Evolutionary conservation across 768 basidiomycete species (phyloP), one percentile per base, ranked within the genome.

Genomic region (Exidia glandulosa): DNA sequence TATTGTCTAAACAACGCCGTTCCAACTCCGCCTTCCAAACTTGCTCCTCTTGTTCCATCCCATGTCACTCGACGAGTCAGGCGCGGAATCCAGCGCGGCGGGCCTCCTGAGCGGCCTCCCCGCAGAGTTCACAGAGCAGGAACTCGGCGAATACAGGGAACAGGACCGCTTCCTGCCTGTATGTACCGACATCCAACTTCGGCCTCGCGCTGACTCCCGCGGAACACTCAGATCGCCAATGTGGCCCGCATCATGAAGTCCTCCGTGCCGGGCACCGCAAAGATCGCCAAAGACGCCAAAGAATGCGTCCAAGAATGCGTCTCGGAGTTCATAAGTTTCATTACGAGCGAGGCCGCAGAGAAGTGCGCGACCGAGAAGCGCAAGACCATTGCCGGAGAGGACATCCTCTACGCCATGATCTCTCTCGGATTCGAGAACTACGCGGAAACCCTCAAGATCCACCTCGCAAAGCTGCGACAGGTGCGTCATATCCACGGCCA

Each of bases 301-400:
- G 95, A 98, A 74, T 94, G 91, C 73, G 92, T 97, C 47, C 95
- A 98, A 71, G 95, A 97, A 74, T 96, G 94, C 73, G 92, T 96
- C 59, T 93, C 90, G 47, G 95, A 98, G 75, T 98, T 96, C 78
- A 97, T 98, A 72, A 86, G 85, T 66, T 98, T 98, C 80, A 93
- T 98, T 75, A 96, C 94, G 31, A 90, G 87, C 48, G 95, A 98
- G 72, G 95, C 95, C 3, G 92, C 91, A 16, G 95, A 97, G 73
- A 92, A 92, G 68, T 94, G 93, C 65, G 82, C 88, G 69, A 77
- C 88, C 65, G 94, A 97, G 77, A 98, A 98, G 74, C 81, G 95
- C 63, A 98, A 98, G 78, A 98, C 95, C 61, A 94, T 97, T 48
- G 94, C 92, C 13, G 95, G 95, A 29, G 94, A 98, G 77, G 95